Percentiles rank a stretch among this genome's conserved stretches.
phyloP scores from a whole-genome alignment of 176 grass and related monocot species.

The Carex kokanica region DNA sequence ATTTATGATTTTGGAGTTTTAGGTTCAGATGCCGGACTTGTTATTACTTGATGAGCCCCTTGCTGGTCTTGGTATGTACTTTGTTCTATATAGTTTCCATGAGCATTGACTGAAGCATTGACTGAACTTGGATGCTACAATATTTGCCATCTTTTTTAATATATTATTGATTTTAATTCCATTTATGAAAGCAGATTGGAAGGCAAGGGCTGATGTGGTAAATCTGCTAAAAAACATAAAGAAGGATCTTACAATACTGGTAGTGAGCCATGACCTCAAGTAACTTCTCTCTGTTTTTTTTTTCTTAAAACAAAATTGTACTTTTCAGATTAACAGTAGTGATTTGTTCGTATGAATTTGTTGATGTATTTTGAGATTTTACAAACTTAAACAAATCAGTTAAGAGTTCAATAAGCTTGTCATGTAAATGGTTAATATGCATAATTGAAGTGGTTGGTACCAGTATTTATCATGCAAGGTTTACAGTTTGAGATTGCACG shows the following conservation, averaged over 20 bases:
- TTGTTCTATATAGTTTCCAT: not conserved
- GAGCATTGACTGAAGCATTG: not conserved
- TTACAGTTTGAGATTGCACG: not conserved
- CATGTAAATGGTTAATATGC: not conserved
- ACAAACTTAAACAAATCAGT: not conserved
- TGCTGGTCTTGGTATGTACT: constrained; percentile 61
- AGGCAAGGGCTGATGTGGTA: constrained; percentile 81
- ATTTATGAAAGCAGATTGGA: constrained; percentile 64
- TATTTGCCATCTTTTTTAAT: not conserved
- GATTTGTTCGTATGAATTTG: not conserved
- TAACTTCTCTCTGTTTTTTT: constrained; percentile 29
- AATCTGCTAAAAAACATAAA: constrained; percentile 71
- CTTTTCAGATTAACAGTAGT: not conserved
- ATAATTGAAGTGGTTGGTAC: not conserved
- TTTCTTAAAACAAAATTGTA: not conserved
- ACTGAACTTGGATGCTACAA: not conserved
- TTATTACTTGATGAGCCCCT: constrained; percentile 89
- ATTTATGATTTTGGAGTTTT: constrained; percentile 25
- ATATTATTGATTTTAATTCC: not conserved
- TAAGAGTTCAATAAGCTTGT: not conserved
- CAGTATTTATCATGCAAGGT: not conserved
- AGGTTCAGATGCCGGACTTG: constrained; percentile 85
- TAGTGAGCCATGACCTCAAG: constrained; percentile 88
- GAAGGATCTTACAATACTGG: constrained; percentile 63
- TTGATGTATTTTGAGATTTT: not conserved